Evolutionary conservation across 352 stramenopile genomes (phyloP).

Genomic region (Phytophthora macrochlamydospora): DNA sequence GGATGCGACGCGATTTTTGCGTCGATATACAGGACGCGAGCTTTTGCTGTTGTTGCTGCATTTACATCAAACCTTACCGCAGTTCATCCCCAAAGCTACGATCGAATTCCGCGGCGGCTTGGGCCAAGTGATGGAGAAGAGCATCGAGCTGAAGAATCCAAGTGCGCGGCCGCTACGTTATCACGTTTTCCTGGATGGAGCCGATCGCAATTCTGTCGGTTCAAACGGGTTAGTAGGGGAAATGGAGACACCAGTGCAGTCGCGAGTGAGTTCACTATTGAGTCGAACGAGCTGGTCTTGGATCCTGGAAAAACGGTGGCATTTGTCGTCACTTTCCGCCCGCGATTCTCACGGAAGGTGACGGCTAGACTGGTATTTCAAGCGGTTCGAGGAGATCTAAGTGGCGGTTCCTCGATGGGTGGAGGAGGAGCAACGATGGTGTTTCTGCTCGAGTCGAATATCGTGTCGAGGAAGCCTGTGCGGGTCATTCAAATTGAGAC

Average conservation of each 20-base stretch:
- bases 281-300: conserved; percentile 67
- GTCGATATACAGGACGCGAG: conserved; percentile 64
- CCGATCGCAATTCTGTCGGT: conserved; percentile 1
- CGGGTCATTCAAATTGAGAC: conserved; percentile 83
- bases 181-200: conserved; percentile 85
- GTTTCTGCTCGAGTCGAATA: conserved; percentile 88
- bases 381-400: conserved; percentile 51
- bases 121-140: conserved; percentile 89
- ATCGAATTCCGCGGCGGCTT: conserved; percentile 93
- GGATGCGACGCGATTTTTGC: conserved; percentile 51
- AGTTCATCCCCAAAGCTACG: conserved; percentile 93
- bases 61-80: conserved; percentile 89
- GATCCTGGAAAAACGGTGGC: conserved; percentile 74
- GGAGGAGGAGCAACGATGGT: conserved; percentile 82
- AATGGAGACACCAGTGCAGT: neutral
- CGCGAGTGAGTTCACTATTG: conserved; percentile 74
- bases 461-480: conserved; percentile 77
- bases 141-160: conserved; percentile 94
- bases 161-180: conserved; percentile 85
- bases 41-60: conserved; percentile 89
- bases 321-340: conserved; percentile 85
- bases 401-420: conserved; percentile 18
- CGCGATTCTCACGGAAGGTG: conserved; percentile 86
- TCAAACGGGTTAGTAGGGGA: neutral
- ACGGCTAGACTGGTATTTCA: conserved; percentile 91